Percentiles rank a stretch among this genome's conserved stretches.
Evolutionary conservation across 2,329 filamentous ascomycete genomes (phyloP).

Genomic region (Diaporthe eres): DNA sequence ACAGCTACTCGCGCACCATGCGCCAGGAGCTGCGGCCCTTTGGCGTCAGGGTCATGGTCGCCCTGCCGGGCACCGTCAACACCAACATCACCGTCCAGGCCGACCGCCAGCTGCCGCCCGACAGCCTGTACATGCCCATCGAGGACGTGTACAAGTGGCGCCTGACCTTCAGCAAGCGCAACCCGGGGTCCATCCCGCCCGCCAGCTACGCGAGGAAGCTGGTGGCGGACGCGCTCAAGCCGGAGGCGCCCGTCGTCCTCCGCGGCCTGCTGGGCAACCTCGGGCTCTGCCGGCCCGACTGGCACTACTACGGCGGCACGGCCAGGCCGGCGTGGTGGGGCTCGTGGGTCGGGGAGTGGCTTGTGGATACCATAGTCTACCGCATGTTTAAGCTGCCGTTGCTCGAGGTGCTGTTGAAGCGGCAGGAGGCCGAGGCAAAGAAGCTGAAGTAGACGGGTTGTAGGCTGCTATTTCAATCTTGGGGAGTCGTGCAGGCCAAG

Average conservation of each 20-base stretch:
- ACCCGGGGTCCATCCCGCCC: slow-evolving; percentile 29
- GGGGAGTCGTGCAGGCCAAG: neutral
- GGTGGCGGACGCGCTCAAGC: slow-evolving; percentile 36
- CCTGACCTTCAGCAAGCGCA: slow-evolving; percentile 37
- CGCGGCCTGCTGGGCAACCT: slow-evolving; percentile 18
- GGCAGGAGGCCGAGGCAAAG: slow-evolving; percentile 27
- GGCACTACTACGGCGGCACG: slow-evolving; percentile 41
- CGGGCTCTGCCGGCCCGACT: slow-evolving; percentile 39
- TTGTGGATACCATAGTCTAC: slow-evolving; percentile 36
- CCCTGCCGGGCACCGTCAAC: slow-evolving; percentile 67
- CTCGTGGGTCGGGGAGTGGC: slow-evolving; percentile 38
- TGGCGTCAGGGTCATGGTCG: slow-evolving; percentile 69
- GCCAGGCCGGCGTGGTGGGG: slow-evolving; percentile 32
- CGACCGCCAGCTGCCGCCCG: slow-evolving; percentile 57
- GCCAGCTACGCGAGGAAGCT: slow-evolving; percentile 34
- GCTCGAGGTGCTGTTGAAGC: slow-evolving; percentile 34
- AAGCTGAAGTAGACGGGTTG: slow-evolving; percentile 8
- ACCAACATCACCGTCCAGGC: slow-evolving; percentile 63
- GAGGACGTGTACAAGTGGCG: slow-evolving; percentile 41
- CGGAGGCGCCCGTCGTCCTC: slow-evolving; percentile 35
- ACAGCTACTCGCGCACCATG: slow-evolving; percentile 66
- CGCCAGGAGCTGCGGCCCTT: slow-evolving; percentile 68
- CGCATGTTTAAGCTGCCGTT: slow-evolving; percentile 39
- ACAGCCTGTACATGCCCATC: slow-evolving; percentile 63
- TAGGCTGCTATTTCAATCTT: too few species aligned